Conservation (phyloP, 331 rosid species). For the Dryas integrifolia region DNA sequence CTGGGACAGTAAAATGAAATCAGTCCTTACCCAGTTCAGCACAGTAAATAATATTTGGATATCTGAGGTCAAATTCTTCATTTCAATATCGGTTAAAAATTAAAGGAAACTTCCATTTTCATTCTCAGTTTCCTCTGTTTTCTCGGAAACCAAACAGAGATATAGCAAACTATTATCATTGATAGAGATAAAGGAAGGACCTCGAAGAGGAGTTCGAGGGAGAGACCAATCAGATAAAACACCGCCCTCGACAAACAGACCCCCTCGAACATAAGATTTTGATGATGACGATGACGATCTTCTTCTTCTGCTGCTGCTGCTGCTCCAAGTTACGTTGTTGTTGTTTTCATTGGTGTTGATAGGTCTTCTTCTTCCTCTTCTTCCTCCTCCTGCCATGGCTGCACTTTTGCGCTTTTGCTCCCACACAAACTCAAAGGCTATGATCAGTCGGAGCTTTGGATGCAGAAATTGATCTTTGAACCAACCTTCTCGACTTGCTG, state of each 20-base stretch:
- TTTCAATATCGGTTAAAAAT: neutral
- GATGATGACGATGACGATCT: slow-evolving; percentile 31
- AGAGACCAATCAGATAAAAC: slow-evolving; percentile 68
- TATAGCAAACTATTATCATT: neutral
- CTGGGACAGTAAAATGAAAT: neutral
- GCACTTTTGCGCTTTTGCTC: neutral
- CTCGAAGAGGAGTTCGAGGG: slow-evolving; percentile 41
- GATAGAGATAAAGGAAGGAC: slow-evolving; percentile 23
- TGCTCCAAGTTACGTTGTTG: slow-evolving; percentile 19
- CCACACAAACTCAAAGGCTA: neutral
- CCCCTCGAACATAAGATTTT: slow-evolving; percentile 18
- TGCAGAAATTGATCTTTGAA: neutral
- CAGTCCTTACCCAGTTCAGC: neutral
- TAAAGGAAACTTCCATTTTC: neutral
- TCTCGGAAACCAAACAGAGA: slow-evolving; percentile 10
- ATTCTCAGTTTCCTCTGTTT: neutral
- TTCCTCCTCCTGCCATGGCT: slow-evolving; percentile 33
- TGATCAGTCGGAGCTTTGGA: neutral
- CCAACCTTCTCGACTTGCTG: no score
- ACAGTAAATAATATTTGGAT: neutral
- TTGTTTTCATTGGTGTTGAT: slow-evolving; percentile 10
- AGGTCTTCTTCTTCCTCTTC: slow-evolving; percentile 50
- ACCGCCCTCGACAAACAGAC: slow-evolving; percentile 69
- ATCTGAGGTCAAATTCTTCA: neutral
- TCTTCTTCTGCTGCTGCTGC: slow-evolving; percentile 34